Percentiles rank a stretch among this genome's conserved stretches.
Evolutionary conservation across 2,329 filamentous ascomycete genomes (phyloP).

Genomic region (Hypoxylon sp.): DNA sequence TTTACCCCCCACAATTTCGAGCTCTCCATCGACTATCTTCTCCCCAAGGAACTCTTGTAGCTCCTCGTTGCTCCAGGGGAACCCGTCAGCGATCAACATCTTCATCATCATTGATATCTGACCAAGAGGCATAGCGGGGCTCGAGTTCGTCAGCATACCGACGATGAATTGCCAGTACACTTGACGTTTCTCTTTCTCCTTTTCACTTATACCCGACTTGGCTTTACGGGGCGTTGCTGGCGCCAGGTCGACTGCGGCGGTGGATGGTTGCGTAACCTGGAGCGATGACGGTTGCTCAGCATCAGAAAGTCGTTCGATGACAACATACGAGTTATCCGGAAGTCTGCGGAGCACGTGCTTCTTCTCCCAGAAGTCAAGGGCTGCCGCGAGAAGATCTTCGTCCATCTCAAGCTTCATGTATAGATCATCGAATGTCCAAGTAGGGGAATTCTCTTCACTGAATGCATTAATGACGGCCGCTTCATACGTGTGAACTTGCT

Average conservation of each 20-base stretch:
- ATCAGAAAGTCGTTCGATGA: conserved; percentile 75
- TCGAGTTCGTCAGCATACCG: conserved; percentile 95
- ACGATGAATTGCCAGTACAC: conserved; percentile 94
- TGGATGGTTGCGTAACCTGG: conserved; percentile 42
- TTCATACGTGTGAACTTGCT: conserved; percentile 86
- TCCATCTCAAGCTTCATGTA: conserved; percentile 76
- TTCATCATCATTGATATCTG: conserved; percentile 96
- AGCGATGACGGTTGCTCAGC: conserved; percentile 52
- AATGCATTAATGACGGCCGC: conserved; percentile 91
- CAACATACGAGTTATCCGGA: conserved; percentile 70
- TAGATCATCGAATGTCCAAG: conserved; percentile 67
- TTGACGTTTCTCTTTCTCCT: conserved; percentile 70
- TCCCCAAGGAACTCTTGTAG: conserved; percentile 82
- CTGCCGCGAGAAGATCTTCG: conserved; percentile 76
- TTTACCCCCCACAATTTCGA: conserved; percentile 79
- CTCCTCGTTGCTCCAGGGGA: conserved; percentile 91
- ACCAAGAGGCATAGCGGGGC: conserved; percentile 80
- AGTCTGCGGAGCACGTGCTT: conserved; percentile 75
- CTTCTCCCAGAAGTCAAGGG: conserved; percentile 79
- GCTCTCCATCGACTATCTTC: conserved; percentile 79
- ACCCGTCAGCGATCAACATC: conserved; percentile 89
- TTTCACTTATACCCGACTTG: conserved; percentile 69
- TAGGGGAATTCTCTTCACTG: conserved; percentile 53
- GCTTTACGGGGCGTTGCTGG: conserved; percentile 65
- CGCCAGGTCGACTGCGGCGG: conserved; percentile 45